A percentile compares a stretch with the other conserved stretches of the same genome.
phyloP scores from a whole-genome alignment of 768 basidiomycete genomes.

The Boletus sp. region DNA sequence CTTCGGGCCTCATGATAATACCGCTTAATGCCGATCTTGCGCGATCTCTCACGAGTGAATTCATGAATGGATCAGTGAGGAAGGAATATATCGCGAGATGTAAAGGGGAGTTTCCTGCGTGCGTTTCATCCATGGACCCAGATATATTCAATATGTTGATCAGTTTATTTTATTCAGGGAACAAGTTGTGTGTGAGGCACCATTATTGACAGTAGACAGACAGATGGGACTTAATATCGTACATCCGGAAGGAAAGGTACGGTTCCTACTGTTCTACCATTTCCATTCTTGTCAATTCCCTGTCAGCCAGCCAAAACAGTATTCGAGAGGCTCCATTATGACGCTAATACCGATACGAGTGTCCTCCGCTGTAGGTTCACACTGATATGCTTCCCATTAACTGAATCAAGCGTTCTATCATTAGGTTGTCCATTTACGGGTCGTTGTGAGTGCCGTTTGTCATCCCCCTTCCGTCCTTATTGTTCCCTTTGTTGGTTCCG shows the following conservation, averaged over 20 bases:
- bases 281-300: neutral
- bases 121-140: constrained; percentile 30
- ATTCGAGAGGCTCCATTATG: constrained; percentile 82
- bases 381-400: neutral
- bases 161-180: constrained; percentile 43
- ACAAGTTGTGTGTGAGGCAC: constrained; percentile 81
- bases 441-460: constrained; percentile 61
- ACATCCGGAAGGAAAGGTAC: constrained; percentile 91
- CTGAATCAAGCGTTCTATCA: constrained; percentile 3
- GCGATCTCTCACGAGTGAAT: constrained; percentile 72
- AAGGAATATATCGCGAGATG: constrained; percentile 95
- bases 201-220: constrained; percentile 87
- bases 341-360: constrained; percentile 75
- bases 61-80: constrained; percentile 73
- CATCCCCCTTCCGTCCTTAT: neutral
- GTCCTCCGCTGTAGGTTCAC: constrained; percentile 73
- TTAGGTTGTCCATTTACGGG: constrained; percentile 87
- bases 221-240: constrained; percentile 98
- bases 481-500: neutral
- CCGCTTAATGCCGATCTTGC: constrained; percentile 73
- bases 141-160: neutral
- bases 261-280: neutral
- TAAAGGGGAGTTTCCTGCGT: constrained; percentile 84
- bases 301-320: constrained; percentile 81
- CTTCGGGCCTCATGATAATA: constrained; percentile 93